phyloP scores from a whole-genome alignment of 129 eudicot genomes.

The Flaveria bidentis region DNA sequence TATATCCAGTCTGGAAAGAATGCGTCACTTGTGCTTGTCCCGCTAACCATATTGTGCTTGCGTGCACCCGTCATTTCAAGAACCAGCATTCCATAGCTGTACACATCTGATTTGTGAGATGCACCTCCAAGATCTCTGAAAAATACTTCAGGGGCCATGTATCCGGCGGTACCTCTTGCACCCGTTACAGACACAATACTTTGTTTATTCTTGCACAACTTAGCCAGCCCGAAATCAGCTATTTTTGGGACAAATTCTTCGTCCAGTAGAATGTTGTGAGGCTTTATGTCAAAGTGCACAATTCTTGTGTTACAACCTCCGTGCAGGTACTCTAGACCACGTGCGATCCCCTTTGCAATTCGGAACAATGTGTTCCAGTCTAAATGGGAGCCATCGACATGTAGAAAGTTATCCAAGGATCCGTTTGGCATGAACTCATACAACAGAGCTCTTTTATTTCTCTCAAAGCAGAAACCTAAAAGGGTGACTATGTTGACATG shows the following conservation, averaged over 20 bases:
- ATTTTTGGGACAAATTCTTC: conserved; percentile 51
- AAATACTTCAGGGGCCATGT: conserved; percentile 44
- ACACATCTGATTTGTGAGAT: conserved; percentile 60
- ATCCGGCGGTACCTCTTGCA: conserved; percentile 41
- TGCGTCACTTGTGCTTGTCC: conserved; percentile 20
- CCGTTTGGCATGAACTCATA: conserved; percentile 31
- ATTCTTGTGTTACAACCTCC: conserved; percentile 53
- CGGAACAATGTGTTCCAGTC: conserved; percentile 16
- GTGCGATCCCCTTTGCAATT: conserved; percentile 41
- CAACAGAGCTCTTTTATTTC: conserved; percentile 17
- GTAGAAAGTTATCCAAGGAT: conserved; percentile 27
- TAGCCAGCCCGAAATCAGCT: conserved; percentile 53
- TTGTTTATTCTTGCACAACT: conserved; percentile 31
- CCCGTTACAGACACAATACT: conserved; percentile 33
- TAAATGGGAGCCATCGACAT: neutral
- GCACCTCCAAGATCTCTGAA: conserved; percentile 33
- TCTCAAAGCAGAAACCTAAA: conserved; percentile 27
- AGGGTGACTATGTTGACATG: conserved; percentile 33
- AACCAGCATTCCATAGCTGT: conserved; percentile 50
- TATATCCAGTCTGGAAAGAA: conserved; percentile 56
- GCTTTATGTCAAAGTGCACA: conserved; percentile 51
- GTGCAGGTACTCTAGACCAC: conserved; percentile 50
- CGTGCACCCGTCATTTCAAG: conserved; percentile 41
- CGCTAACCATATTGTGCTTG: neutral
- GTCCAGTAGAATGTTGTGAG: conserved; percentile 51